Evolutionary conservation across 805 yeast genomes (phyloP).

Genomic region (Saturnispora diversa): DNA sequence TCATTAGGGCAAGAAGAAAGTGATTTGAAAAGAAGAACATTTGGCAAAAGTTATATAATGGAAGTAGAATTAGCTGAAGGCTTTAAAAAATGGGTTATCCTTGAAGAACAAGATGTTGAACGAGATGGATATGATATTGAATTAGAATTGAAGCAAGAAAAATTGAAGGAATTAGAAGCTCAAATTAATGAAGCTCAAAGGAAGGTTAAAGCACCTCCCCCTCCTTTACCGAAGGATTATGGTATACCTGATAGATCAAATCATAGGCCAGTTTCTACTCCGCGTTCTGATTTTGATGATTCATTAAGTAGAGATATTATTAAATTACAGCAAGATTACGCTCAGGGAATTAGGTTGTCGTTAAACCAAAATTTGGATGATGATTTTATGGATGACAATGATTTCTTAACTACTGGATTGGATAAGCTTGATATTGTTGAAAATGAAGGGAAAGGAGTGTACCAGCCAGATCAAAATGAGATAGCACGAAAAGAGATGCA

Average conservation of each 20-base stretch:
- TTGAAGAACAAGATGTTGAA: constrained; percentile 55
- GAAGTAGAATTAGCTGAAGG: constrained; percentile 74
- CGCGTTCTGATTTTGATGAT: neutral
- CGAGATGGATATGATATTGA: constrained; percentile 31
- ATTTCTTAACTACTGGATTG: neutral
- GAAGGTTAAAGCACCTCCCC: constrained; percentile 21
- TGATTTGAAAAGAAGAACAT: constrained; percentile 50
- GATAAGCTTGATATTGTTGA: neutral
- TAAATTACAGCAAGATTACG: constrained; percentile 5
- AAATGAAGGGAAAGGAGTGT: neutral
- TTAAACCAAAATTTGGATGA: neutral
- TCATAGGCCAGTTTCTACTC: neutral
- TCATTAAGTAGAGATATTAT: neutral
- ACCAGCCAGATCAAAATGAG: no score
- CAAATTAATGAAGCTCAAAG: constrained; percentile 24
- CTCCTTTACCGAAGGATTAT: constrained; percentile 19
- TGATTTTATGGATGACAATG: neutral
- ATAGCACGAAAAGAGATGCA: no score
- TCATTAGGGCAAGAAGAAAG: constrained; percentile 70
- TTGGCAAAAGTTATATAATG: constrained; percentile 75
- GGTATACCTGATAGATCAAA: constrained; percentile 9
- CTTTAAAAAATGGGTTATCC: constrained; percentile 67
- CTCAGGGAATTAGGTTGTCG: constrained; percentile 3
- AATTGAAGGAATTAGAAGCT: constrained; percentile 24
- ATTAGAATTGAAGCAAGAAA: constrained; percentile 29